Evolutionary conservation across 1,284 basidiomycete species (phyloP), one percentile per base, ranked within the genome.

Genomic region (Sanghuangporus baumii): DNA sequence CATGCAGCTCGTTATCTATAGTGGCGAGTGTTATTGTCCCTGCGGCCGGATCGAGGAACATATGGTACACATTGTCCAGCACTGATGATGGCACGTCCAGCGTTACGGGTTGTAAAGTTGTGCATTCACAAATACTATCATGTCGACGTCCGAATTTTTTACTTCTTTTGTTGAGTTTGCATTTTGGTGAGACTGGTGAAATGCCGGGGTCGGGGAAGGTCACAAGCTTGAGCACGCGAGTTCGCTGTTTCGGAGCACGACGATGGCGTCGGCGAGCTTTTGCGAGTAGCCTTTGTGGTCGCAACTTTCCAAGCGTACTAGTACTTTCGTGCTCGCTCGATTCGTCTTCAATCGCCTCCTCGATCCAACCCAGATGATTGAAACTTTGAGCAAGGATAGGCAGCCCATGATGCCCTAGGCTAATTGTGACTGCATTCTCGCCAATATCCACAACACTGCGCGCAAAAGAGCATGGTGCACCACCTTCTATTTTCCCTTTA

Each of bases 331-430:
- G 34, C 11, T 60, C 31, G 11, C 20, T 20, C 18, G 14, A 9
- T 18, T 60, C 41, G 11, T 47, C 62, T 11, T 47, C 34, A 11
- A 46, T 37, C 31, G 31, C 20, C 40, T 65, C 63, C 40, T 65
- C 63, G 14, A 65, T 61, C 63, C 63, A 65, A 16, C 63, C 59
- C 7, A 65, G 55, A 47, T 65, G 63, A 41, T 65, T 65, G 36
- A 65, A 65, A 12, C 55, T 56, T 38, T 65, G 63, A 14, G 63
- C 59, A 36, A 65, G 63, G n/a, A 65, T 65, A 36, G 63, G 63
- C 7, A 61, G 50, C 6, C 63, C 58, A 23, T 57, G 55, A 31
- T 51, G 43, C 8, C 62, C 62, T 12, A 63, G 38, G n/a, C 54
- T 59, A 50, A 63, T 63, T 20, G 61, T 37, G 9, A 65, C 63